phyloP scores from a whole-genome alignment of 441 rosid genomes.

The Pelargonium citronellum region DNA sequence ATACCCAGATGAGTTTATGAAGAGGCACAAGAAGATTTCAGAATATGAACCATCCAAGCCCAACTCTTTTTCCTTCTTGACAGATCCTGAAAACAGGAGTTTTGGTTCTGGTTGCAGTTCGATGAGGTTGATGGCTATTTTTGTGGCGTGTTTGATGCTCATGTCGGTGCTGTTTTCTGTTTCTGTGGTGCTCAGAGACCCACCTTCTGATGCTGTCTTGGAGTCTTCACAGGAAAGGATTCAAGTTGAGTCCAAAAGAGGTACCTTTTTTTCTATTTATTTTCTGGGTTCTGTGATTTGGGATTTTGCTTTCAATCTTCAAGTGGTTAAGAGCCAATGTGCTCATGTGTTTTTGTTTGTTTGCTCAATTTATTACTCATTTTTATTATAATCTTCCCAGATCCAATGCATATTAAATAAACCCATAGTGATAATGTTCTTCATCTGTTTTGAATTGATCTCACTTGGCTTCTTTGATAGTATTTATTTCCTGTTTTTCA shows the following conservation, averaged over 20 bases:
- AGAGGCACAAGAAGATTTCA: slow-evolving; percentile 31
- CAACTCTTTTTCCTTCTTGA: slow-evolving; percentile 8
- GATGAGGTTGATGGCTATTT: slow-evolving; percentile 32
- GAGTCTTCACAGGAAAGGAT: slow-evolving; percentile 20
- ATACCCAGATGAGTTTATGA: slow-evolving; percentile 20
- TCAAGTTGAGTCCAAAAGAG: slow-evolving; percentile 19
- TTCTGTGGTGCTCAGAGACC: slow-evolving; percentile 38
- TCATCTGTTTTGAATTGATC: too few species aligned
- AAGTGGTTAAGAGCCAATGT: background rate
- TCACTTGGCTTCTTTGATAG: too few species aligned
- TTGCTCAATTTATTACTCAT: too few species aligned
- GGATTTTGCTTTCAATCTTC: background rate
- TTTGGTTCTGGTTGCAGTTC: slow-evolving; percentile 15
- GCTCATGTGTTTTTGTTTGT: background rate
- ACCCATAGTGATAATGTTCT: too few species aligned
- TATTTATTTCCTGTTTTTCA: too few species aligned
- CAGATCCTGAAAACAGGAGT: slow-evolving; percentile 28
- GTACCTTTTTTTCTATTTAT: slow-evolving; percentile 14
- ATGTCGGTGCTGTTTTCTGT: slow-evolving; percentile 36
- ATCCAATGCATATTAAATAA: too few species aligned
- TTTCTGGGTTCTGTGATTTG: background rate
- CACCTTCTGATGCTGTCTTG: slow-evolving; percentile 30
- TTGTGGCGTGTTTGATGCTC: slow-evolving; percentile 30
- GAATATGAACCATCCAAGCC: slow-evolving; percentile 19
- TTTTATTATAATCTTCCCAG: too few species aligned